Percentiles rank a stretch among this genome's conserved stretches.
These are phyloP conservation scores for Kwoniella heveanensis DNA, from an alignment of 768 basidiomycete genomes.

Conservation along the genomic window DNA sequence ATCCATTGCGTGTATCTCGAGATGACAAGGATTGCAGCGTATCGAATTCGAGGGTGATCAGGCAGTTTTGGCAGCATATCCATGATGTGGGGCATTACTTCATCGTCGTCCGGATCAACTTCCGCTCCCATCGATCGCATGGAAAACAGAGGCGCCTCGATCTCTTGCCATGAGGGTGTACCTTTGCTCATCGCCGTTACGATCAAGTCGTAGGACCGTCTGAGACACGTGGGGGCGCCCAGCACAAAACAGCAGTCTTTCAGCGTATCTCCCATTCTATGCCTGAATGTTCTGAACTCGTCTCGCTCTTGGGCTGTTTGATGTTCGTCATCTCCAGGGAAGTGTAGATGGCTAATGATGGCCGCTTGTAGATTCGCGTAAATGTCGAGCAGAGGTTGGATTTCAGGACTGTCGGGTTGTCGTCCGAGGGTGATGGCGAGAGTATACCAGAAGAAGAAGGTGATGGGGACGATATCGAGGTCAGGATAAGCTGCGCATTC, in stretches of 20 bases:
- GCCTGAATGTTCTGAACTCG: conserved; percentile 89
- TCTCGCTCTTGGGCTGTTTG: conserved; percentile 84
- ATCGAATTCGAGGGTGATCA: conserved; percentile 84
- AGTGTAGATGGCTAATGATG: conserved; percentile 87
- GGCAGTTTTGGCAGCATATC: conserved; percentile 89
- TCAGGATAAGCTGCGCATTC: conserved; percentile 89
- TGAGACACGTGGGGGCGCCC: conserved; percentile 79
- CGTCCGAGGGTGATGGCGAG: conserved; percentile 88
- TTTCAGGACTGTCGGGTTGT: conserved; percentile 58
- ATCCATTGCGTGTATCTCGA: conserved; percentile 98
- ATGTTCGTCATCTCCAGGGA: conserved; percentile 68
- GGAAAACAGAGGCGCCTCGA: conserved; percentile 95
- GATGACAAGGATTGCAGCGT: conserved; percentile 91
- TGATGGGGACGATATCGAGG: conserved; percentile 94
- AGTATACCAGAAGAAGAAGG: conserved; percentile 98
- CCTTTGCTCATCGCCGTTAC: conserved; percentile 67
- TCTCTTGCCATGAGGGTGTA: conserved; percentile 83
- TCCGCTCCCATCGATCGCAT: conserved; percentile 98
- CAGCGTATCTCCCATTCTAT: conserved; percentile 97
- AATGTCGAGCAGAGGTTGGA: conserved; percentile 70
- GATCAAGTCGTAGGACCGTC: conserved; percentile 78
- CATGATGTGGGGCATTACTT: conserved; percentile 93
- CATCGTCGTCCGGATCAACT: conserved; percentile 77
- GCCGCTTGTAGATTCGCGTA: conserved; percentile 80
- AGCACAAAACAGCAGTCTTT: conserved; percentile 97